Evolutionary conservation across 805 yeast genomes (phyloP).

Genomic region (Saturnispora galanensis): DNA sequence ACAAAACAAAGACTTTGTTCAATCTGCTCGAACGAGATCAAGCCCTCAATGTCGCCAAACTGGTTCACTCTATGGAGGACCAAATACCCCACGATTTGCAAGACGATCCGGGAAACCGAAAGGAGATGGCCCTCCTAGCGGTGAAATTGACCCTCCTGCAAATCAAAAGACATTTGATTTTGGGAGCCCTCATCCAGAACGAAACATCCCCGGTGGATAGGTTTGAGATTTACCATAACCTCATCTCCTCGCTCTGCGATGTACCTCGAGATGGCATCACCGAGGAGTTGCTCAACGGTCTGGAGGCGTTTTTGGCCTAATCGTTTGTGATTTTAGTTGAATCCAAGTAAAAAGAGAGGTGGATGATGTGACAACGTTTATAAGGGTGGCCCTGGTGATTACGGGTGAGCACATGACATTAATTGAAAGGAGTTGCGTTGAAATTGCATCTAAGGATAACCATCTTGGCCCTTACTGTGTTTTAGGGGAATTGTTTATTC

Average conservation of each 20-base stretch:
- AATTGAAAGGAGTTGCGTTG: too few relatives aligned
- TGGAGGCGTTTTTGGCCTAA: conserved; percentile 31
- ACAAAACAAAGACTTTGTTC: conserved; percentile 28
- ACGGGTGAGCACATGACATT: too few relatives aligned
- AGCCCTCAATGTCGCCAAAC: conserved; percentile 47
- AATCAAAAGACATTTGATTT: conserved; percentile 12
- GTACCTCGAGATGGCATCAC: conserved; percentile 71
- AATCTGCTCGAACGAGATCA: conserved; percentile 48
- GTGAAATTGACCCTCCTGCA: conserved; percentile 32
- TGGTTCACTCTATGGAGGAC: conserved; percentile 45
- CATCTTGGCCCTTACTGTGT: too few relatives aligned
- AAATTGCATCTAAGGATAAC: too few relatives aligned
- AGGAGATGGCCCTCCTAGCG: conserved; percentile 10
- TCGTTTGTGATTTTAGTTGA: neutral
- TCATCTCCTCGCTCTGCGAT: conserved; percentile 71
- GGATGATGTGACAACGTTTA: too few relatives aligned
- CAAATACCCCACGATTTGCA: neutral
- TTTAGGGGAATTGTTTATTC: too few relatives aligned
- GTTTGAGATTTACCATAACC: conserved; percentile 46
- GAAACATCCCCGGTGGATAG: conserved; percentile 27
- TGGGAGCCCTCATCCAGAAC: conserved; percentile 2
- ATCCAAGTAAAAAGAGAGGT: too few relatives aligned
- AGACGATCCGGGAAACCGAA: conserved; percentile 14
- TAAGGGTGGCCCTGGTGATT: too few relatives aligned
- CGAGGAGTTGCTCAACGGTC: conserved; percentile 69